Evolutionary conservation across 2,329 filamentous ascomycete genomes (phyloP), one percentile per base, ranked within the genome.

Genomic region (Epichloe sylvatica): DNA sequence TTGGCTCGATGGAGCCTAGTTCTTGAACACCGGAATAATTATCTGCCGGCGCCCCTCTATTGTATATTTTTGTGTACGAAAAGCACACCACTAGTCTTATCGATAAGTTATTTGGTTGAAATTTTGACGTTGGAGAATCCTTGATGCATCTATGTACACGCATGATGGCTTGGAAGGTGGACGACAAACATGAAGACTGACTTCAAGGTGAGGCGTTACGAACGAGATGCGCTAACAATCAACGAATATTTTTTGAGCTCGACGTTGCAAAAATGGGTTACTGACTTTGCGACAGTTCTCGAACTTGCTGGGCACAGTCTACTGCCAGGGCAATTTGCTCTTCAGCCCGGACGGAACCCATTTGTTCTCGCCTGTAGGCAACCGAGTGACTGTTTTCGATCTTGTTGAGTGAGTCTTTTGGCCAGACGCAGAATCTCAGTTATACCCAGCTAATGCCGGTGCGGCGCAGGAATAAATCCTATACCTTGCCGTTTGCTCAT

Each of bases 341-440:
- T 98, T 94, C 74, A 94, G 87, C 60, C 88, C 90, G 53, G 91
- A 98, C 78, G 94, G 94, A 64, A 92, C 87, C 60, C 91, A 88
- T 70, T 78, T 98, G 56, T 86, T 94, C 62, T 98, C 92, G 42
- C 94, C 92, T 7, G 92, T 98, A 48, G 92, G 92, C 64, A 98
- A 97, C 70, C 77, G 89, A 63, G 89, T 98, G 53, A 88, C 91
- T 2, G 85, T 97, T 48, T 98, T 98, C 68, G 91, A 98, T 65
- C 76, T 98, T 43, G 85, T 96, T 61, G 90, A 97, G 89, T 94
- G 77, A 60, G 77, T 62, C 1, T 4, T 13, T 17, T 13, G 15
- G 4, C 4, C 3, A n/a, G 13, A 8, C 6, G 15, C 4, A 11
- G 35, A 17, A 41, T 3, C 11, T n/a, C 2, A 9, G 1, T 13